Percentiles rank a stretch among this genome's conserved stretches.
These are phyloP conservation scores for Komagataea norvegica DNA, from an alignment of 1,139 yeast species.

Conservation along the genomic window DNA sequence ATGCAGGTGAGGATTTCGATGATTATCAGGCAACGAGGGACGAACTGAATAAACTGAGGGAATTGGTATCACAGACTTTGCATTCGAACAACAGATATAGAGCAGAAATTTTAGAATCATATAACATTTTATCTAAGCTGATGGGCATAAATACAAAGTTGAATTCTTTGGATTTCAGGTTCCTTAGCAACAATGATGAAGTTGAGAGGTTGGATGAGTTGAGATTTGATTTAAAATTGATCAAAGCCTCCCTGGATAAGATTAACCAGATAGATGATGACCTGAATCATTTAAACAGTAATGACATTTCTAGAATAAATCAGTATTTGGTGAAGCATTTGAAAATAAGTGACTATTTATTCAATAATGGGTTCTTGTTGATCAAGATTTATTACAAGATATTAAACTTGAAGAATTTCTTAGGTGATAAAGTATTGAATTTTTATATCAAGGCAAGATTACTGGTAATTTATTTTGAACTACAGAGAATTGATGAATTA, in stretches of 20 bases:
- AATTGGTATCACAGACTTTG: constrained; percentile 7
- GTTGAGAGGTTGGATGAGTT: constrained; percentile 6
- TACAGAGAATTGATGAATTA: constrained; percentile 19
- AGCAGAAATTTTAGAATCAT: constrained; percentile 10
- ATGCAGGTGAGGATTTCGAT: constrained; percentile 8
- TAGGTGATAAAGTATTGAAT: constrained; percentile 20
- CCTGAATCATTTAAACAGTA: constrained; percentile 6
- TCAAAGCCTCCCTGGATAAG: constrained; percentile 16
- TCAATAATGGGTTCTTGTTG: constrained; percentile 25
- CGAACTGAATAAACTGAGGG: constrained; percentile 6
- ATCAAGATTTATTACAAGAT: constrained; percentile 25
- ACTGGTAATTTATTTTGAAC: constrained; percentile 22
- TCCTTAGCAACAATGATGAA: constrained; percentile 11
- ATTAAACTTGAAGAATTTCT: constrained; percentile 19
- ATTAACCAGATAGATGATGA: constrained; percentile 21
- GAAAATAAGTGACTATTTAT: constrained; percentile 23
- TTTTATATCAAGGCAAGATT: constrained; percentile 26
- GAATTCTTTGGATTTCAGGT: constrained; percentile 13
- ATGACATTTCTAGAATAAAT: constrained; percentile 11
- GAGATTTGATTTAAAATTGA: constrained; percentile 5
- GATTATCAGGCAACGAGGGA: constrained; percentile 3
- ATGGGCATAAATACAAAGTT: constrained; percentile 4
- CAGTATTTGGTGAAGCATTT: constrained; percentile 13
- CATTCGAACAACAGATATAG: constrained; percentile 8
- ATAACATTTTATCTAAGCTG: constrained; percentile 3